Evolutionary conservation across 495 filamentous ascomycete species (phyloP).

Genomic region (Xylaria telfairii): DNA sequence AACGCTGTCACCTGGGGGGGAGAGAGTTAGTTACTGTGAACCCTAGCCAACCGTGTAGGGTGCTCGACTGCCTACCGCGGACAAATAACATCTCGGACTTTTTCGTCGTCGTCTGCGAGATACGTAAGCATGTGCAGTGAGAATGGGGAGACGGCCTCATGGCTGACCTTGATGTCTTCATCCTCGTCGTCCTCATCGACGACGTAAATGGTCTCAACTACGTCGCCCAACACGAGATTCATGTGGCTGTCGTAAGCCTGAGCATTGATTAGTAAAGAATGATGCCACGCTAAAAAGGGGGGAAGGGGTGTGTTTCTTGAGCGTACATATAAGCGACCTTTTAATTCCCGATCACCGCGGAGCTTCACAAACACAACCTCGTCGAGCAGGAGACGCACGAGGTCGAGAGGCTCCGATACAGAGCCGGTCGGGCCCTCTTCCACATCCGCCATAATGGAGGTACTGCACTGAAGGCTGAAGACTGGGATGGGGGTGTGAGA

Average conservation of each 20-base stretch:
- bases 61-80: conserved; percentile 67
- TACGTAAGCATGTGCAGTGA: conserved; percentile 23
- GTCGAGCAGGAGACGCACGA: conserved; percentile 91
- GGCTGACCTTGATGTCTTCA: conserved; percentile 49
- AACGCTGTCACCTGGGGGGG: conserved; percentile 81
- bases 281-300: conserved; percentile 37
- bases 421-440: conserved; percentile 66
- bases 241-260: conserved; percentile 99
- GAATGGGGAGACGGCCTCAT: not conserved
- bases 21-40: conserved; percentile 39
- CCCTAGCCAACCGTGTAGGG: not conserved
- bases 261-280: not conserved
- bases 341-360: conserved; percentile 91
- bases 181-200: conserved; percentile 90
- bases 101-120: conserved; percentile 83
- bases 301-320: too few relatives aligned
- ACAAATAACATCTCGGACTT: conserved; percentile 99
- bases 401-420: conserved; percentile 88
- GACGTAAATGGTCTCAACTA: conserved; percentile 95
- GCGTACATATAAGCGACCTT: conserved; percentile 86
- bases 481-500: not conserved
- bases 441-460: conserved; percentile 67
- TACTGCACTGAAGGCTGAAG: not conserved
- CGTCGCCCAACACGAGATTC: conserved; percentile 96
- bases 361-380: conserved; percentile 98